Conservation (phyloP, 768 basidiomycete species). For the Tylopilus plumbeoviolaceoides region DNA sequence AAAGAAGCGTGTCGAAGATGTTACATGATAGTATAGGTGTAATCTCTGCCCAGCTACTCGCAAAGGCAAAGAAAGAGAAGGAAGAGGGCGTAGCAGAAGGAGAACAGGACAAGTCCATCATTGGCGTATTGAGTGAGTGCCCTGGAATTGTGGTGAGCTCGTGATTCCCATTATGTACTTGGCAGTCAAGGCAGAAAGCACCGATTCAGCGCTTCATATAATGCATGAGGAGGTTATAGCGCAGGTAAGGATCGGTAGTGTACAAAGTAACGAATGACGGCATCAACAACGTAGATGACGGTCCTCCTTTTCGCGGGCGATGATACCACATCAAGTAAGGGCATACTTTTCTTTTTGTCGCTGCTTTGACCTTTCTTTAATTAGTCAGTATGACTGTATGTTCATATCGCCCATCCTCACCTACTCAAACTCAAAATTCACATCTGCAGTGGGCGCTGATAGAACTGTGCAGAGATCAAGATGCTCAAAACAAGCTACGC, state of each 20-base stretch:
- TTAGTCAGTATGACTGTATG: too few relatives aligned
- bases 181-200: conserved; percentile 36
- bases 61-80: conserved; percentile 31
- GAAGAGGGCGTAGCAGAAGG: conserved; percentile 22
- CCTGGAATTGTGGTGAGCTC: not conserved
- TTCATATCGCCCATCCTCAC: too few relatives aligned
- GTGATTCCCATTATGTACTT: not conserved
- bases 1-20: conserved; percentile 22
- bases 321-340: too few relatives aligned
- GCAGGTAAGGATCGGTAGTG: too few relatives aligned
- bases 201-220: conserved; percentile 30
- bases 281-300: too few relatives aligned
- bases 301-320: too few relatives aligned
- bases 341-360: too few relatives aligned
- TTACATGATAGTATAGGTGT: conserved; percentile 29
- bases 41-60: conserved; percentile 34
- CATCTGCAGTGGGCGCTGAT: conserved; percentile 46
- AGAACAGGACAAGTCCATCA: conserved; percentile 34
- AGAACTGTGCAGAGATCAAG: conserved; percentile 43
- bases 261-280: too few relatives aligned
- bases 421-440: not conserved
- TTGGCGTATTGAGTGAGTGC: conserved; percentile 36
- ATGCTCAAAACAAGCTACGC: conserved; percentile 45
- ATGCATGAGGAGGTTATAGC: conserved; percentile 39
- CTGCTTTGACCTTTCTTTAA: too few relatives aligned